These are phyloP conservation scores for Aleurites moluccanus DNA, from an alignment of 441 rosid species.

Conservation along the genomic window DNA sequence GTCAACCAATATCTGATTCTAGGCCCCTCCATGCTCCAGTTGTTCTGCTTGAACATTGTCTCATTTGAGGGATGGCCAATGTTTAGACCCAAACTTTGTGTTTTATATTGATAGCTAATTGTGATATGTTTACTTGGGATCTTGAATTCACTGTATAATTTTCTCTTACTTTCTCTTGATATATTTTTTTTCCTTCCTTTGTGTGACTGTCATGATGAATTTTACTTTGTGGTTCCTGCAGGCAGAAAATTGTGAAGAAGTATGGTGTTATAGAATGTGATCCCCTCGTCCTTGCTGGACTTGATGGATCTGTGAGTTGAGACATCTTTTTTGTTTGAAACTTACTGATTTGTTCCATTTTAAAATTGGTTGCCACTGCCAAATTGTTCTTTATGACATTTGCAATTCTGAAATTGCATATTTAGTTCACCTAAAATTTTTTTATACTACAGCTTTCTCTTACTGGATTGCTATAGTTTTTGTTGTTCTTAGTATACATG, in stretches of 20 bases:
- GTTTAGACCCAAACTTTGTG: conserved; percentile 1
- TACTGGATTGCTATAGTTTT: background rate
- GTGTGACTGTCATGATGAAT: conserved; percentile 10
- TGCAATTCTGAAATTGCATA: background rate
- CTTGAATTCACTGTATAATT: background rate
- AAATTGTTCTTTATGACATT: background rate
- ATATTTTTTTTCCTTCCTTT: background rate
- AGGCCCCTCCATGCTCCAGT: background rate
- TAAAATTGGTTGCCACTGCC: background rate
- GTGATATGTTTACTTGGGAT: background rate
- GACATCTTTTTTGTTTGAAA: conserved; percentile 22
- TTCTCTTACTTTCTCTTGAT: background rate
- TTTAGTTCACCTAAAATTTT: background rate
- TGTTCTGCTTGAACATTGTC: conserved; percentile 10
- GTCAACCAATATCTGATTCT: conserved; percentile 7
- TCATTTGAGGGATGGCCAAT: conserved; percentile 15
- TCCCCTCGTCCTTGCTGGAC: conserved; percentile 65
- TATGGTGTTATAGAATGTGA: conserved; percentile 89
- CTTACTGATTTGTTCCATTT: background rate
- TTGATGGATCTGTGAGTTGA: conserved; percentile 78
- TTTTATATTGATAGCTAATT: background rate
- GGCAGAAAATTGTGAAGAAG: conserved; percentile 61
- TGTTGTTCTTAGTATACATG: conserved; percentile 1
- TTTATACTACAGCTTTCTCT: background rate
- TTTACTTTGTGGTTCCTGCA: conserved; percentile 30